Base-by-base conservation (phyloP, 345 rosid species). In the Moringa oleifera region DNA sequence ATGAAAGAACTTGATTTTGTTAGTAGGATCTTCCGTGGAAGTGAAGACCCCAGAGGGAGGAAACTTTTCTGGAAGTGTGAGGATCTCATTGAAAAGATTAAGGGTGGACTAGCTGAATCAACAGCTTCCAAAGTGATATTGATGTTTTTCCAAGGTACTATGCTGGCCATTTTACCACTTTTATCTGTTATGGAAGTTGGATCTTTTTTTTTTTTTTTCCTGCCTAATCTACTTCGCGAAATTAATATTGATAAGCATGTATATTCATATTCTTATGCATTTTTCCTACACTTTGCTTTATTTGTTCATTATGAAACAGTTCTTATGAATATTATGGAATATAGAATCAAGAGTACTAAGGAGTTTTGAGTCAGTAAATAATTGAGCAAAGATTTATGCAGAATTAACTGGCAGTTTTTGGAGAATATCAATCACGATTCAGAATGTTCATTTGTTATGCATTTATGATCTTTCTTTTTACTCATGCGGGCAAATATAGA, bases 41-140 rank as follows among this genome's bases (percentile, higher is more conserved):
- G 96, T 69, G 94, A 95, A 81, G 97, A 95, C 64, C 65, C 85
- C 18, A 82, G 85, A 77, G 97, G 98, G 25, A 76, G 91, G 75
- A 89, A 83, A 56, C 85, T 95, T 25, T 87, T 80, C 70, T 77
- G 96, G 96, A 87, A 91, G 76, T 95, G 99, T 46, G 90, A 85
- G 63, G 96, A 95, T 0, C 87, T 95, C 51, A 71, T 77, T 0
- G 96, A 89, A 15, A 89, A 87, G 76, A 84, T 95, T 80, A 95
- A 85, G 80, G 79, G 83, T 65, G 98, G 96, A 28, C 66, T 84
- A 55, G 69, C 56, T 0, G 98, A 87, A 72, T 79, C 94, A 20
- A 63, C 85, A 22, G 91, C 97, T 62, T 81, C 96, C 76, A 76
- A 91, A 75, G 70, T 64, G 50, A 87, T 95, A 67, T 79, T 91